Base-by-base conservation (phyloP, 306 rosid genomes). In the Acacia confusa region DNA sequence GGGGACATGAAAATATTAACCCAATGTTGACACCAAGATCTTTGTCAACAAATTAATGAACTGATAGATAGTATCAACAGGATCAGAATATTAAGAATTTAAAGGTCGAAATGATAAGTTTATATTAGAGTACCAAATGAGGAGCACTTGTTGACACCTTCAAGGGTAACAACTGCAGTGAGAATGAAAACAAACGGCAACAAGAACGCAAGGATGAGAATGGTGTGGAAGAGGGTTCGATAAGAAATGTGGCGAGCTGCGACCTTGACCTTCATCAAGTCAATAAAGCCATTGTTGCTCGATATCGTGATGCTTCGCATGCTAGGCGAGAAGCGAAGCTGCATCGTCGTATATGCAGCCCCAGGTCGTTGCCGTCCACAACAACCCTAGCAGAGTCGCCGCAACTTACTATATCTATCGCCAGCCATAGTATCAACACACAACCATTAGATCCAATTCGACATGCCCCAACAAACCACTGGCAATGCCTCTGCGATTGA, bases 301-400 rank as follows among this genome's bases (percentile, higher is more conserved):
- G 99, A 96, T 91, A 96, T 96, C 88, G 99, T 96, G 97, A 96
- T 93, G 85, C 99, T 96, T 96, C 98, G 94, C 99, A 96, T 96
- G 85, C 99, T 96, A 92, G 97, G 94, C 89, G 98, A 96, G 91
- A 96, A 91, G 87, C 90, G 98, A 93, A 96, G 98, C 98, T 96
- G 99, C 99, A 96, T 96, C 98, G 92, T 96, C 92, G 91, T 92
- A 81, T 88, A 86, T 81, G 98, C 97, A 91, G 95, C 93, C 82
- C 88, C 90, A 75, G 67, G 83, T 76, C 83, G 82, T 65, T 84
- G 75, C 82, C 87, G 78, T 57, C 81, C 48, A 79, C 86, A 84
- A 71, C 77, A 78, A 82, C 87, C 55, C 72, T 74, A 70, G 63
- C 72, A 48, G 69, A 78, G 80, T 76, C 74, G 53, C 81, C 86